Conservation (phyloP, 345 rosid species). For the Melaleuca quinquenervia region DNA sequence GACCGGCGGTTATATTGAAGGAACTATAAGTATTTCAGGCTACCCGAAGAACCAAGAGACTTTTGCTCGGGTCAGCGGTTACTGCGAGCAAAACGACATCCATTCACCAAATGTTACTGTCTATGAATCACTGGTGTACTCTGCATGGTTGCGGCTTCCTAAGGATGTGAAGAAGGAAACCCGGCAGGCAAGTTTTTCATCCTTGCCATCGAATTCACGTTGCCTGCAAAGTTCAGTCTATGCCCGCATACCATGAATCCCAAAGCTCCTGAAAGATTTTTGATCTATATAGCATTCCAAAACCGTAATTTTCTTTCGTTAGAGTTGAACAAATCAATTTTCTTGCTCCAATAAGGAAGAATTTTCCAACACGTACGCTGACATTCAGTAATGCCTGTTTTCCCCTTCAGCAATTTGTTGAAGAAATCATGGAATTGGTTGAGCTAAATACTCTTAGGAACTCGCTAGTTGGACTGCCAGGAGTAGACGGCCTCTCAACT, state of each 20-base stretch:
- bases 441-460: constrained; percentile 28
- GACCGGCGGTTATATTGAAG: constrained; percentile 62
- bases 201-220: background rate
- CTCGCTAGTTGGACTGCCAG: constrained; percentile 36
- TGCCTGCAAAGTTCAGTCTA: background rate
- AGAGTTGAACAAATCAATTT: background rate
- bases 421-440: constrained; percentile 57
- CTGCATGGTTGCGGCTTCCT: constrained; percentile 74
- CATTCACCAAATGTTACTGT: constrained; percentile 76
- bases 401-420: constrained; percentile 39
- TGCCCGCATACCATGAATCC: background rate
- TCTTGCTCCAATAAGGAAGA: background rate
- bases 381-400: background rate
- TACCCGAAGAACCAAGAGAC: constrained; percentile 69
- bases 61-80: constrained; percentile 69
- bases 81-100: constrained; percentile 77
- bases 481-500: constrained; percentile 56
- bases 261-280: background rate
- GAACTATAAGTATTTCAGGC: constrained; percentile 59
- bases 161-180: constrained; percentile 24
- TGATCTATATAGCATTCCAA: background rate
- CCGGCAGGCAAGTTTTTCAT: constrained; percentile 18
- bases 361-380: too few relatives aligned
- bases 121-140: constrained; percentile 57
- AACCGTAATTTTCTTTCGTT: background rate